Conservation (phyloP, 2,329 filamentous ascomycete genomes). For the Cytospora schulzeri region DNA sequence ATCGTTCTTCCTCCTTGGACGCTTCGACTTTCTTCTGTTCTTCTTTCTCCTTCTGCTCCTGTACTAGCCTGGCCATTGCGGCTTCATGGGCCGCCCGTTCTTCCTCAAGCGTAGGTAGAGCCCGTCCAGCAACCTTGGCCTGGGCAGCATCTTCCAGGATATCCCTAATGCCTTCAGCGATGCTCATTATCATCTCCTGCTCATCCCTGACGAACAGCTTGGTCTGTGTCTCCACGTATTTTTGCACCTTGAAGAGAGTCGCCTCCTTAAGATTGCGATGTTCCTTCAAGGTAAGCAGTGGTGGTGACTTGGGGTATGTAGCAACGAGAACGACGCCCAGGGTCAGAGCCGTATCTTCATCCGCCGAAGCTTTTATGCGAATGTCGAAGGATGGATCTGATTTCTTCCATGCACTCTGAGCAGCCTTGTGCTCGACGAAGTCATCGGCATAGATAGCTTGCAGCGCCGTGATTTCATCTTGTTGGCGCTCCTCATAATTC, state of each 20-base stretch:
- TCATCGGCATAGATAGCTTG: slow-evolving; percentile 89
- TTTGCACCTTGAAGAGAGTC: slow-evolving; percentile 70
- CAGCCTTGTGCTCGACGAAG: slow-evolving; percentile 72
- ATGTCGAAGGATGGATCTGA: slow-evolving; percentile 83
- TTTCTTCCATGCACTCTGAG: slow-evolving; percentile 85
- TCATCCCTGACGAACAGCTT: slow-evolving; percentile 54
- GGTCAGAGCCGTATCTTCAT: slow-evolving; percentile 70
- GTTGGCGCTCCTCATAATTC: slow-evolving; percentile 81
- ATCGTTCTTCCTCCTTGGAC: slow-evolving; percentile 67
- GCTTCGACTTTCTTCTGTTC: slow-evolving; percentile 58
- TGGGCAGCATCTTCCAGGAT: slow-evolving; percentile 86
- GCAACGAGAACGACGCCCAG: slow-evolving; percentile 82
- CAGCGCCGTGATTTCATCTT: slow-evolving; percentile 83
- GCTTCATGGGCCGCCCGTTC: slow-evolving; percentile 84
- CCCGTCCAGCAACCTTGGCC: slow-evolving; percentile 71
- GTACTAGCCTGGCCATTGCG: slow-evolving; percentile 62
- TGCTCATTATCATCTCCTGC: slow-evolving; percentile 63
- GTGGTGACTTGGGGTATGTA: slow-evolving; percentile 85
- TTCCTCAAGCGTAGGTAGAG: slow-evolving; percentile 84
- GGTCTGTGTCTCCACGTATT: slow-evolving; percentile 61
- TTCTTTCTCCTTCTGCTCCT: slow-evolving; percentile 56
- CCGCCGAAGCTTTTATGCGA: slow-evolving; percentile 71
- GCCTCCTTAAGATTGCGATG: slow-evolving; percentile 67
- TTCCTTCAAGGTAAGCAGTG: slow-evolving; percentile 69
- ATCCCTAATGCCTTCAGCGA: slow-evolving; percentile 70